Evolutionary conservation across 495 filamentous ascomycete species (phyloP).

Genomic region (Aspergillus asperescens): DNA sequence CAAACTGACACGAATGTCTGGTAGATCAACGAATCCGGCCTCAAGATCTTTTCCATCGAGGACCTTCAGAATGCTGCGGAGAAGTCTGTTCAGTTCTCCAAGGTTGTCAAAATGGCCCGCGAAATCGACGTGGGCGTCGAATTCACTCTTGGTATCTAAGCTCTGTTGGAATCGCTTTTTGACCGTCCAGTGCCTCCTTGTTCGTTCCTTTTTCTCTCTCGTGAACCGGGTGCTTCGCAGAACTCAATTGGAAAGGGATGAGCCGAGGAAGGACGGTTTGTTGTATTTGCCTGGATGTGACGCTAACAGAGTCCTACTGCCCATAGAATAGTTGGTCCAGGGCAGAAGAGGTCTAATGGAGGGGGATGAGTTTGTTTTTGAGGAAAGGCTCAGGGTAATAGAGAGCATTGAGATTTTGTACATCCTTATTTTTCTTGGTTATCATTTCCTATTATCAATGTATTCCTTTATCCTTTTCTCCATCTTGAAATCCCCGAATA

Average conservation of each 20-base stretch:
- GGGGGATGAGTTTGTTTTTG: constrained; percentile 6
- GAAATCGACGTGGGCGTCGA: constrained; percentile 98
- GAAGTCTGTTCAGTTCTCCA: constrained; percentile 97
- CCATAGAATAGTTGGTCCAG: constrained; percentile 12
- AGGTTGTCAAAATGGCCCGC: constrained; percentile 97
- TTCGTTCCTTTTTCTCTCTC: constrained; percentile 9
- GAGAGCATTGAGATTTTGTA: constrained; percentile 8
- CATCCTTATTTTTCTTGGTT: constrained; percentile 3
- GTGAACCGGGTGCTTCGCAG: constrained; percentile 10
- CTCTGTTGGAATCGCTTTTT: constrained; percentile 5
- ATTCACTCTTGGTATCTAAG: constrained; percentile 90
- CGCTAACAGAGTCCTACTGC: constrained; percentile 16
- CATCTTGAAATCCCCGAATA: no score
- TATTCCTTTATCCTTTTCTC: not conserved
- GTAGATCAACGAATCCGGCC: constrained; percentile 89
- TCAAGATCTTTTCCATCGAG: constrained; percentile 99
- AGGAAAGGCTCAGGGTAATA: constrained; percentile 5
- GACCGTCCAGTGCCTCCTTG: constrained; percentile 10
- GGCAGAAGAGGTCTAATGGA: constrained; percentile 9
- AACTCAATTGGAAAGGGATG: constrained; percentile 9
- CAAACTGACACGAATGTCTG: constrained; percentile 10
- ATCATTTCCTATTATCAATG: constrained; percentile 3
- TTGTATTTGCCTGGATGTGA: constrained; percentile 12
- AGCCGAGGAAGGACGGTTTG: not conserved
- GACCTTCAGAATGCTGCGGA: constrained; percentile 96